Evolutionary conservation across 2,329 filamentous ascomycete genomes (phyloP), one percentile per base, ranked within the genome.

Genomic region (Fusarium nodosum): DNA sequence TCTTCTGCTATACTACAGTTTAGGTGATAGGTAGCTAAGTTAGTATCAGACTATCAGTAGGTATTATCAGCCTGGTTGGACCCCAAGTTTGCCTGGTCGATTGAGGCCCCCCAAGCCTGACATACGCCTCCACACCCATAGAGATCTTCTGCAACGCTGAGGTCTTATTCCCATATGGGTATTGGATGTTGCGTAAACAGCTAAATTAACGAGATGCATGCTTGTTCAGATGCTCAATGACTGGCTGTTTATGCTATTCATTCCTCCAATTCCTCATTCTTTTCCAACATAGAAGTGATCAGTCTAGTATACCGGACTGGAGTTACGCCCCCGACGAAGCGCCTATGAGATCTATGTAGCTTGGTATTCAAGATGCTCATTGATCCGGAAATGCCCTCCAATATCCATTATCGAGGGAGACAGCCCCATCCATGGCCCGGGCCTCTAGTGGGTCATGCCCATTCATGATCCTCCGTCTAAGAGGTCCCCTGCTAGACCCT

Each of bases 71-170:
- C 68, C 68, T 66, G 34, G 57, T 60, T 65, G 61, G 62, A 65
- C 61, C 60, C 54, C 61, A 63, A 62, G 47, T 71, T 60, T 61
- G 60, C 62, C 68, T 72, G 61, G 68, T 22, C 56, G 56, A 66
- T 55, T 74, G 72, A 73, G 72, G 72, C 72, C 72, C 69, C 60
- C 72, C 56, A 74, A 62, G 68, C 72, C 72, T 74, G 72, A 74
- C 72, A 64, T 72, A 64, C 72, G 64, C 70, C 72, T 73, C 71
- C 72, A 73, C 72, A 72, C 72, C 69, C 72, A 64, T 60, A 57
- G 61, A 65, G 60, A 64, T 69, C 68, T 62, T 56, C 55, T 57
- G 22, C 61, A 42, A 65, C 61, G 54, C 38, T 65, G 62, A 30
- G 52, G 15, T 47, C 47, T 65, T 60, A 65, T 66, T 65, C 47